Base-by-base conservation (phyloP, 495 filamentous ascomycete genomes). In the Aeminium ludgeri region DNA sequence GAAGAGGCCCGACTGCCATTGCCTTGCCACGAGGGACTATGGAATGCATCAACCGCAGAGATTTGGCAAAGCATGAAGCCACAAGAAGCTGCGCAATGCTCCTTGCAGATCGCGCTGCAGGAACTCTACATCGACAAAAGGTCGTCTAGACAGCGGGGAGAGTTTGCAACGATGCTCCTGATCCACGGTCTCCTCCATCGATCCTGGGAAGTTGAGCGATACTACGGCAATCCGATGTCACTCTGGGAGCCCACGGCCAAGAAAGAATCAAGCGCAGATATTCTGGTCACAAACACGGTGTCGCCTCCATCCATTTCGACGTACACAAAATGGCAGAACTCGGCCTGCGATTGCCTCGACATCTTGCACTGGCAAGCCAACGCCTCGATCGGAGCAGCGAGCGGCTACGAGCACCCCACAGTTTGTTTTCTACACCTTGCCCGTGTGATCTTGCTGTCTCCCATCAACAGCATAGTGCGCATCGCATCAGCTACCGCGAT, bases 321-420 rank as follows among this genome's bases (percentile, higher is more conserved):
- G 0, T 68, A 64, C 41, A 62, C 67, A 3, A 69, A 67, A 40
- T 73, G 69, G 69, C 61, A 67, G 20, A 73, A 73, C 46, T 65
- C 65, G 34, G 60, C 65, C 15, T 71, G 68, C 34, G 69, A 73
- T 46, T 67, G 62, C 36, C 43, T 73, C 12, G 69, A 73, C 43
- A 65, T 70, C 16, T 57, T 73, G 8, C 68, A 73, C 41, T 73
- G 69, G 69, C 58, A 59, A 12, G 67, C 67, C 15, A 70, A 70
- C 39, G 59, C 54, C 31, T 57, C 60, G 3, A 61, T 66, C 20
- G 59, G 62, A 1, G 61, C 60, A 45, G 60, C 63, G 16, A 57
- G 55, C 12, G 68, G 67, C 10, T 50, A 65, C 27, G 68, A 70
- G 40, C 67, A 67, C 40, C 64, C 69, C 4, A 68, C 65, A 8